Evolutionary conservation across 2,329 filamentous ascomycete genomes (phyloP), one percentile per base, ranked within the genome.

Genomic region (Aureobasidium lini): DNA sequence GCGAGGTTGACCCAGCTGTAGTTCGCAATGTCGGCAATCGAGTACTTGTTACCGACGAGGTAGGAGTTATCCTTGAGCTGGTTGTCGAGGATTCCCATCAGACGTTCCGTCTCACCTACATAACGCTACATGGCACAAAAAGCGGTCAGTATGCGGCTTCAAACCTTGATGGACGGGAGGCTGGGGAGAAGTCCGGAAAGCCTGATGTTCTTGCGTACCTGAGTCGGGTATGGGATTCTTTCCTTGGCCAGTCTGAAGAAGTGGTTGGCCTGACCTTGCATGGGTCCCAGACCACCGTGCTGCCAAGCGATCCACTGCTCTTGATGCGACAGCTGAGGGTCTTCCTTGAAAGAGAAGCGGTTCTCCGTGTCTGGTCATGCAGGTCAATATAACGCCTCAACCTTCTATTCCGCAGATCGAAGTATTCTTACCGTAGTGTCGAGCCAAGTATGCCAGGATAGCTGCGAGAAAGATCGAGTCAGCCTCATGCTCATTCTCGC

Each of bases 281-380:
- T 75, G 1, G 71, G 71, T 54, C 72, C 74, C 4, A 75, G 66
- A 16, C 73, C 74, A 13, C 73, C 75, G 57, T 77, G 75, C 66
- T 77, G 76, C 83, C 84, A 88, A 40, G 81, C 60, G 28, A 70
- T 61, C 85, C 84, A 88, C 69, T 83, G 80, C 73, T 84, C 81
- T 42, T 74, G 75, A 40, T 73, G 67, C 6, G 72, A 73, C 39
- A 77, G 62, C 64, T 81, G 76, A 44, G 78, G 72, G 44, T 75
- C 71, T 36, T 81, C 77, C 23, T 68, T 70, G 70, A 78, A 78
- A 60, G 69, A 74, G 64, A 78, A 75, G 47, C 74, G 75, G 67
- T 77, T 69, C 23, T 79, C 73, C 7, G 74, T 72, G 59, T 79
- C 54, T 54, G 34, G 39, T 4, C 23, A 53, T 18, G 37, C 37